Conservation (phyloP, 1,284 basidiomycete genomes). For the Trichosporon inkin region DNA sequence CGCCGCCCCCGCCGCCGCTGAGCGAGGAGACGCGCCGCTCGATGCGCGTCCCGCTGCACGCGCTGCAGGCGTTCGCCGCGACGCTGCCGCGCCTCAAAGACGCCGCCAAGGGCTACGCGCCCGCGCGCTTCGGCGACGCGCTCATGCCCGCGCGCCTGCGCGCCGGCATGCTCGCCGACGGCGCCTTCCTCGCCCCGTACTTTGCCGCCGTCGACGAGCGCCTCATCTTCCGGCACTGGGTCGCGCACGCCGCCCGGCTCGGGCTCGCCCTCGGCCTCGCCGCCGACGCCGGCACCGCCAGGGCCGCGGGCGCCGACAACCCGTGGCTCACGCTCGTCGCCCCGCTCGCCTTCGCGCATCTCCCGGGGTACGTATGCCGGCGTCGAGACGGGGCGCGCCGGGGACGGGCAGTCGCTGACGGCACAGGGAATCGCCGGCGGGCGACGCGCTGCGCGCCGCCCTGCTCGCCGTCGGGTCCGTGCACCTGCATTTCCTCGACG, state of each 20-base stretch:
- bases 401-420: too few relatives aligned
- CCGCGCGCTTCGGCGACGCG: conserved; percentile 10
- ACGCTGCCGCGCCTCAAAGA: conserved; percentile 20
- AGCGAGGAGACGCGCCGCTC: conserved; percentile 11
- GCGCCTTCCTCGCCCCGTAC: conserved; percentile 37
- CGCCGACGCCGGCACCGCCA: background rate
- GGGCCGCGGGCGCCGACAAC: conserved; percentile 32
- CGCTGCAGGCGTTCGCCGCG: conserved; percentile 10
- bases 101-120: too few relatives aligned
- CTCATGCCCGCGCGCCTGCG: conserved; percentile 24
- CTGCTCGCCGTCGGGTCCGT: conserved; percentile 40
- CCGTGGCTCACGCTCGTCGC: conserved; percentile 40
- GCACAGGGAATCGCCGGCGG: conserved; percentile 27
- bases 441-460: conserved; percentile 36
- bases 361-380: conserved; percentile 29
- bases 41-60: conserved; percentile 12
- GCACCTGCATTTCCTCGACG: conserved; percentile 37
- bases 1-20: conserved; percentile 9
- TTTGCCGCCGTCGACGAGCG: conserved; percentile 38
- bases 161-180: conserved; percentile 35
- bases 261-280: conserved; percentile 35
- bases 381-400: too few relatives aligned
- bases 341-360: conserved; percentile 36
- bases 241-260: conserved; percentile 35
- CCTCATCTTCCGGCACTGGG: conserved; percentile 41